Evolutionary conservation across 2,329 filamentous ascomycete species (phyloP).

Genomic region (Nothophaeocryptopus gaeumannii): DNA sequence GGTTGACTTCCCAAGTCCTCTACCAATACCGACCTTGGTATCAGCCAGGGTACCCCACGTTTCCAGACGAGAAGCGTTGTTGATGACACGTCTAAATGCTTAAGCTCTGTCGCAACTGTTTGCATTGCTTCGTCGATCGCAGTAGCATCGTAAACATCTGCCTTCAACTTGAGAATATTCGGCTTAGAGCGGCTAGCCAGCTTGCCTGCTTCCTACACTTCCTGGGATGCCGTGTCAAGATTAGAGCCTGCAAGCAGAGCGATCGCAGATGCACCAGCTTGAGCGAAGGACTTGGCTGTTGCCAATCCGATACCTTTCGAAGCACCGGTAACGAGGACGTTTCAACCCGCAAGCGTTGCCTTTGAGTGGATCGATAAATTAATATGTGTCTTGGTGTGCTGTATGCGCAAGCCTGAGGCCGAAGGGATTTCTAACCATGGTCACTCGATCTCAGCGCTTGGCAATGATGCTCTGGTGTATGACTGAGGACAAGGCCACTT

Average conservation of each 20-base stretch:
- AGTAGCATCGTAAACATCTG: conserved; percentile 43
- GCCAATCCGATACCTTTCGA: conserved; percentile 37
- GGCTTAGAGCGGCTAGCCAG: conserved; percentile 35
- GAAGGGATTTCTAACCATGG: background rate
- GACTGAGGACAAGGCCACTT: background rate
- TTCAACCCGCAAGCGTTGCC: conserved; percentile 24
- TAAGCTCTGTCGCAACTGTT: conserved; percentile 32
- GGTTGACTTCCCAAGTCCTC: conserved; percentile 50
- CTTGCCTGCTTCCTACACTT: conserved; percentile 36
- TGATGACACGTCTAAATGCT: conserved; percentile 37
- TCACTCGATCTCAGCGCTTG: no score
- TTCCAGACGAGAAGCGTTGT: conserved; percentile 35
- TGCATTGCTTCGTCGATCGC: conserved; percentile 37
- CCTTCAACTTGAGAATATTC: conserved; percentile 41
- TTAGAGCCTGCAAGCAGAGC: conserved; percentile 18
- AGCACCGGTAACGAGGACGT: conserved; percentile 40
- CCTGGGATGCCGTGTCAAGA: background rate
- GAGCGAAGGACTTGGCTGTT: conserved; percentile 35
- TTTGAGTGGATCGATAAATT: background rate
- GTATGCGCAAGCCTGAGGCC: conserved; percentile 1
- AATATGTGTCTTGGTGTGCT: background rate
- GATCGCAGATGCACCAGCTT: conserved; percentile 39
- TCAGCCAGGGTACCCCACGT: conserved; percentile 23
- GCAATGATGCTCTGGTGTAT: no score
- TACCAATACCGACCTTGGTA: conserved; percentile 44